Conservation (phyloP, 208 protist genomes). For the Wallacemonas sp. region DNA sequence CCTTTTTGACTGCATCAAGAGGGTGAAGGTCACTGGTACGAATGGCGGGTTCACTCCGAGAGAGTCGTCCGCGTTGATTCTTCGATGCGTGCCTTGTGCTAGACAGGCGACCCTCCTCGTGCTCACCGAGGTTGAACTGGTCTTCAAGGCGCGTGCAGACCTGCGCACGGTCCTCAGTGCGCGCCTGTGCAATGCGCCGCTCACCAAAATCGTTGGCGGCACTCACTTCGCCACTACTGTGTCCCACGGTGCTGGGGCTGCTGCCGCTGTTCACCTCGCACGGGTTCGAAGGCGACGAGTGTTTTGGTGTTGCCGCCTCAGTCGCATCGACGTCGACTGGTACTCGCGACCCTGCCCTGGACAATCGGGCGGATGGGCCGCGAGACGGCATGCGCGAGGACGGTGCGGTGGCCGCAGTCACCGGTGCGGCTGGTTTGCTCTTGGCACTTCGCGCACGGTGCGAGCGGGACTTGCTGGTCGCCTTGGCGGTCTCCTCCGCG, state of each 20-base stretch:
- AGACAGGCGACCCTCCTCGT: not conserved
- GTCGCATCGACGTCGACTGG: not conserved
- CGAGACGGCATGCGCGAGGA: slow-evolving; percentile 21
- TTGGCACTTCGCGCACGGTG: not conserved
- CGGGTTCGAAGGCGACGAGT: not conserved
- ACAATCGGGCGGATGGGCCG: not conserved
- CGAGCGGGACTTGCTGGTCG: slow-evolving; percentile 1
- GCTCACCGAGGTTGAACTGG: not conserved
- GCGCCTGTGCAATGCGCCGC: not conserved
- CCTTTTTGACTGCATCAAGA: not conserved
- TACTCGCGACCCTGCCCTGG: slow-evolving; percentile 6
- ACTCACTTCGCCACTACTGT: slow-evolving; percentile 3
- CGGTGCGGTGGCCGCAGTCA: slow-evolving; percentile 17
- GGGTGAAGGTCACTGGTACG: not conserved
- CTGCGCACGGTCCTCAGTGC: not conserved
- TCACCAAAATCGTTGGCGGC: not conserved
- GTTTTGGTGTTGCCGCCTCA: slow-evolving; percentile 2
- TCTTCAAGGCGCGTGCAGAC: slow-evolving; percentile 8
- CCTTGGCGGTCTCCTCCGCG: slow-evolving; percentile 70
- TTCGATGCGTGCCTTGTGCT: no score
- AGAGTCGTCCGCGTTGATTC: not conserved
- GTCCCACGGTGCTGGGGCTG: not conserved
- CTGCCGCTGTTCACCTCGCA: not conserved
- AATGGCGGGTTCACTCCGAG: not conserved
- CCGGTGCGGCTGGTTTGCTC: not conserved